phyloP scores from a whole-genome alignment of 2,329 filamentous ascomycete genomes.

The Nannizziopsis arthrosporioides region DNA sequence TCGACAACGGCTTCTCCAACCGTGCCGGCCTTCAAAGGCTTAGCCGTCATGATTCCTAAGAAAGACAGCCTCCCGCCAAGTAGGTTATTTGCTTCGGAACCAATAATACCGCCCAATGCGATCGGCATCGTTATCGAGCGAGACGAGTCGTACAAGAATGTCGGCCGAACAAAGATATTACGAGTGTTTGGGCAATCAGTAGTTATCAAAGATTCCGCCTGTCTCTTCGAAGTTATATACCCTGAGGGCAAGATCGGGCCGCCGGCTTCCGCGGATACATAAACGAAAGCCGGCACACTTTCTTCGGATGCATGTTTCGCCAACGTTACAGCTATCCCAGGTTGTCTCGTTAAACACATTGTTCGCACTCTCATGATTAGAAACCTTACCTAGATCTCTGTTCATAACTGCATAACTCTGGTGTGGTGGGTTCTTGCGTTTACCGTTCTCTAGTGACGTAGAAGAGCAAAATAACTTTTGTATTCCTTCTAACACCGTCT shows the following conservation, averaged over 20 bases:
- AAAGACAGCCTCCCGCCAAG: conserved; percentile 67
- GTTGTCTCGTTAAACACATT: conserved; percentile 9
- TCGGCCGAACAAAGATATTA: conserved; percentile 68
- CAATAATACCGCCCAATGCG: conserved; percentile 63
- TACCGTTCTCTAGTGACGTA: conserved; percentile 42
- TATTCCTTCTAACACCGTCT: conserved; percentile 68
- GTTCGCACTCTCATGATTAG: neutral
- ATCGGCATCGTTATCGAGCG: conserved; percentile 73
- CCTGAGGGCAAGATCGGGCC: conserved; percentile 71
- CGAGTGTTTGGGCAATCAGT: conserved; percentile 63
- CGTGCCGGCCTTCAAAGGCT: conserved; percentile 74
- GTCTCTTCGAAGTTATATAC: conserved; percentile 84
- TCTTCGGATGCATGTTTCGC: conserved; percentile 61
- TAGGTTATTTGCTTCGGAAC: conserved; percentile 62
- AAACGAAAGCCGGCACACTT: conserved; percentile 61
- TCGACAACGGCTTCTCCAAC: conserved; percentile 87
- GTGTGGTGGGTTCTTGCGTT: conserved; percentile 57
- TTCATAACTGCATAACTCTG: conserved; percentile 98
- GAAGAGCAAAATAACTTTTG: conserved; percentile 54
- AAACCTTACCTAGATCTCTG: conserved; percentile 55
- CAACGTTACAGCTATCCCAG: conserved; percentile 57
- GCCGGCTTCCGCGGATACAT: conserved; percentile 77
- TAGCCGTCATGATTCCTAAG: conserved; percentile 70
- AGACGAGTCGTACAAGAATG: conserved; percentile 79
- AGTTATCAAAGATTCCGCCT: conserved; percentile 69